Base-by-base conservation (phyloP, 306 rosid genomes). In the Cotoneaster glaucophyllus region DNA sequence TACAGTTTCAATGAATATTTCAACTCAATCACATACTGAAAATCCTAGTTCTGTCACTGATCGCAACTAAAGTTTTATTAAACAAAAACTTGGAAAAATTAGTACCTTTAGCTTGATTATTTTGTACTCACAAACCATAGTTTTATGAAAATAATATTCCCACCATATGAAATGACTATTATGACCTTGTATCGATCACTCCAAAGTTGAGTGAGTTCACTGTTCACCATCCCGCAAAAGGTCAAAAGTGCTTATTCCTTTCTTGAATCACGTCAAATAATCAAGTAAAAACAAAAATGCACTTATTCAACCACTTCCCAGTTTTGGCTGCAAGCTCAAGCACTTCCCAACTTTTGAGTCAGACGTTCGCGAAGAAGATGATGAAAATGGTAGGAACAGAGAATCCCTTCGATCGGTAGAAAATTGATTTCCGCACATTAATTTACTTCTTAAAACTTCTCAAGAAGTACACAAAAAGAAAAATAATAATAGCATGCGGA, bases 381-480 rank as follows among this genome's bases (percentile, higher is more conserved):
- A 69, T 7, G n/a, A 48, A 41, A 43, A 41, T 9, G 21, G 31
- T 15, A 21, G 4, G 5, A 69, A 26, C 8, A 15, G 11, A 5
- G 24, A 26, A 48, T 21, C 32, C 15, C 19, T 6, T 65, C 5
- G 2, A n/a, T 67, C 7, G 6, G 19, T 12, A 8, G 25, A 21
- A 74, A 43, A 44, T 2, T 15, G 2, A 45, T 14, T 14, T 13
- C 1, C 18, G 18, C 0, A 44, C 6, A 1, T 3, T 45, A 2
- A 14, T 13, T 14, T 44, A 4, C 7, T 32, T 32, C 2, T 32
- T 5, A 32, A 5, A 32, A 32, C 50, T 11, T 1, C 15, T 44
- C 0, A 0, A 0, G 5, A 44, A 0, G 50, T 12, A 13, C 18
- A 45, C 1, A 13, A 13, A 15, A 45, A 45, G 0, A 45, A 14